Evolutionary conservation across 2,329 filamentous ascomycete species (phyloP), one percentile per base, ranked within the genome.

Genomic region (Colletotrichum lini): DNA sequence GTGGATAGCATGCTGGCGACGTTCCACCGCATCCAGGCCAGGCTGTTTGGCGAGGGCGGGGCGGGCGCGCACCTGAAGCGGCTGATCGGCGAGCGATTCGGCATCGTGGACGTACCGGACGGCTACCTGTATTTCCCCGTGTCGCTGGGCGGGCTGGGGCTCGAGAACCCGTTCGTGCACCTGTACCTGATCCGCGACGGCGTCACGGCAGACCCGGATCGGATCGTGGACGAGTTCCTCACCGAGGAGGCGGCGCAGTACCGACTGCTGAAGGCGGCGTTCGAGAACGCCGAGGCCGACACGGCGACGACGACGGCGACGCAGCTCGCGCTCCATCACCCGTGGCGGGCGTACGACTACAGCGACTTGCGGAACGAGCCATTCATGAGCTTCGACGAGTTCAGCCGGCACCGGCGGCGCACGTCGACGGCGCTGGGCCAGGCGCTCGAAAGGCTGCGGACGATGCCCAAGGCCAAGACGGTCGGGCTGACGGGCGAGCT

Each of bases 1-100:
- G 84, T 90, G 64, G 86, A 90, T 73, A 85, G 84, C 80, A 85
- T 88, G 66, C 82, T 90, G 63, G 77, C 80, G 3, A 87, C 87
- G 0, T 83, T 89, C 63, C 82, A 82, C 49, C 82, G 83, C 44
- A 89, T 90, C 60, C 88, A 90, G 74, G 79, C 79, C 23, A 78
- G 80, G 3, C 76, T 90, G 2, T 90, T 90, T 75, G 76, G 79
- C 5, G 75, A 79, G 6, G 77, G 76, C 49, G 74, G 78, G 18
- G 10, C 84, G 83, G 3, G 80, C 83, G 54, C 82, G 85, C 74
- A 82, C 89, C 13, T 77, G 26, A 86, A 87, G 65, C 77, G 80
- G 4, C 81, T 83, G 13, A 86, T 91, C 40, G 75, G 82, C 21
- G 76, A 85, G 8, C 83, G 85, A 1, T 91, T 91, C 74, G 78